Evolutionary conservation across 192 early-diverging fungal species (phyloP).

Genomic region (Allomyces arbusculus): DNA sequence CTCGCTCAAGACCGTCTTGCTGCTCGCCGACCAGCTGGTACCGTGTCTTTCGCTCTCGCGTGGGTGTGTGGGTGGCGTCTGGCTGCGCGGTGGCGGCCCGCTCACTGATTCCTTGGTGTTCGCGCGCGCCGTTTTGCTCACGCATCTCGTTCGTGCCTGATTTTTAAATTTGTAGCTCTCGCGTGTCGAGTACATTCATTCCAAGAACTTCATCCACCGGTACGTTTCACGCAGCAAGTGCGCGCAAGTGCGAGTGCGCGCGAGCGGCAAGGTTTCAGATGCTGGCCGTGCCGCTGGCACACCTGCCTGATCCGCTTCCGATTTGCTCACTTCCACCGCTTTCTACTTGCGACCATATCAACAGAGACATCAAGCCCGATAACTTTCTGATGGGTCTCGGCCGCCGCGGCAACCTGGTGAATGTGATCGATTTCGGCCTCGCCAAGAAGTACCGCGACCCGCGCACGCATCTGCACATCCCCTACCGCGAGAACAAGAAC

Average conservation of each 20-base stretch:
- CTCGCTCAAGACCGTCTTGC: conserved; percentile 63
- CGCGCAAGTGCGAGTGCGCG: not conserved
- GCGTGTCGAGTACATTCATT: conserved; percentile 58
- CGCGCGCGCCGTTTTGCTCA: not conserved
- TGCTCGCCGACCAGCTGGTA: conserved; percentile 74
- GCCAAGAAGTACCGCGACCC: conserved; percentile 74
- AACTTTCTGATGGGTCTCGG: conserved; percentile 82
- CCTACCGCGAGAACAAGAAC: conserved; percentile 82
- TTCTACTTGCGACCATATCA: not conserved
- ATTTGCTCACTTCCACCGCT: not conserved
- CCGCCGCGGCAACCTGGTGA: conserved; percentile 60
- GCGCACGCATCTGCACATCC: conserved; percentile 66
- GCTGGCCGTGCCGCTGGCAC: not conserved
- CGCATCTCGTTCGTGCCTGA: not conserved
- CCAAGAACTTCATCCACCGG: conserved; percentile 77
- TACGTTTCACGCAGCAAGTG: not conserved
- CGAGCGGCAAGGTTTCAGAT: conserved; percentile 6
- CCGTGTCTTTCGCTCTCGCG: not conserved
- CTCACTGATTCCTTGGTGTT: not conserved
- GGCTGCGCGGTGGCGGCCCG: not conserved
- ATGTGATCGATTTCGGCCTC: conserved; percentile 80
- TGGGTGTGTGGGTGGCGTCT: not conserved
- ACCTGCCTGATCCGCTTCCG: not conserved
- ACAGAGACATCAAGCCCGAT: conserved; percentile 61
- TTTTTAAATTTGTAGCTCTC: conserved; percentile 23